Base-by-base conservation (phyloP, 257 asterid species). In the Schizonepeta tenuifolia region DNA sequence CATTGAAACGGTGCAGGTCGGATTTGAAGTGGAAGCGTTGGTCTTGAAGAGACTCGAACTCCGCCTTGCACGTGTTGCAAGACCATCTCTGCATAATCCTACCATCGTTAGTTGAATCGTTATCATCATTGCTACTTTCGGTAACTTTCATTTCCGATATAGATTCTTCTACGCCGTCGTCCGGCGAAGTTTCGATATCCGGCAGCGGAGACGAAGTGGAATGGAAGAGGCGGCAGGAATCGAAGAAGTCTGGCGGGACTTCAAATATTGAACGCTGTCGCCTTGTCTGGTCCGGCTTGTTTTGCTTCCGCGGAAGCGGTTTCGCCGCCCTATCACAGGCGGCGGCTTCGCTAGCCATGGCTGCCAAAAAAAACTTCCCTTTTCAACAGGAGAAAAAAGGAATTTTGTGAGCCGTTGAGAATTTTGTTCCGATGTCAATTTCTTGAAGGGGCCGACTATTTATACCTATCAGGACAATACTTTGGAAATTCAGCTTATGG, bases 11-110 rank as follows among this genome's bases (percentile, higher is more conserved):
- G 78, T 94, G 99, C 75, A 94, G 77, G 78, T 91, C 99, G 68
- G 97, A 94, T 78, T 92, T 91, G 80, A 94, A 94, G 82, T 94
- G 99, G 54, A 85, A 82, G 20, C 99, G 95, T 79, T 94, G 99
- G 73, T 89, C 97, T 9, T 28, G 83, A 31, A 94, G 97, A 53
- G 99, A 94, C 72, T 94, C 97, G 81, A 94, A 94, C 76, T 91
- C 97, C 18, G 88, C 84, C 70, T 89, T 90, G 72, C 99, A 94
- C 28, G 97, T 91, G 78, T 77, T 89, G 84, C 99, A 94, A 60
- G 97, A 85, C 99, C 97, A 94, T 77, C 90, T 86, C 81, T 87
- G 95, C 90, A 81, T 84, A 65, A 35, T 31, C 68, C 64, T 78
- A 21, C 38, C 54, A 26, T 43, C 70, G 38, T 4, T 65, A 47